Base-by-base conservation (phyloP, 1,284 basidiomycete genomes). In the Grifola frondosa region DNA sequence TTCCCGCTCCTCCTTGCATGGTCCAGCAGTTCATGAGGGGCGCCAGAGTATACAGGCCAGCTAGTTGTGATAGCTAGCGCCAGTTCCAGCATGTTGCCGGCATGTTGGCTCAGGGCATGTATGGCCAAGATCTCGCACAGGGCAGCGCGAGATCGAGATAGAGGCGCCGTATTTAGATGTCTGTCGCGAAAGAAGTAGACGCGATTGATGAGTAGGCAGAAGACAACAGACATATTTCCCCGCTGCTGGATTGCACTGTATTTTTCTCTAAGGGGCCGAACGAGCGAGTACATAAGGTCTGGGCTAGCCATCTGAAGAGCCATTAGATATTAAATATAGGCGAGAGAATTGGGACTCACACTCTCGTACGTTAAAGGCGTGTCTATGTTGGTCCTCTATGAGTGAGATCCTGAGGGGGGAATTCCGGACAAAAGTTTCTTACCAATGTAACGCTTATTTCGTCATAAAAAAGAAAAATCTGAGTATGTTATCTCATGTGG, bases 71-170 rank as follows among this genome's bases (percentile, higher is more conserved):
- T 73, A 1, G 85, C 82, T 5, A 84, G 76, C 1, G 88, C 85
- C 19, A 97, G 79, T 39, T 87, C 80, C 22, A 97, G 74, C 57
- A 84, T 76, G 53, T 81, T 80, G 48, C 86, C 80, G 7, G 81
- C 87, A 61, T 89, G 85, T 54, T 84, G 81, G 38, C 91, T 80
- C 40, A 97, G 79, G 7, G 85, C 76, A 24, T 88, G 80, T 34
- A 84, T 89, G 1, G 94, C 93, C 13, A 97, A 75, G 29, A 97
- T 82, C 66, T 97, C 94, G 64, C 94, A 97, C 24, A 96, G 75
- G 19, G 75, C 70, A 0, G 91, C 90, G 32, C 93, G 78, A 4
- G 89, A 81, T 5, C 73, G 67, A 5, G 88, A 94, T 23, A 97
- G 67, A 1, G 85, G 75, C 13, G 74, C 65, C 45, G 84, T 77